Conservation (phyloP, 2,329 filamentous ascomycete species). For the Arthrobotrys sinensis region DNA sequence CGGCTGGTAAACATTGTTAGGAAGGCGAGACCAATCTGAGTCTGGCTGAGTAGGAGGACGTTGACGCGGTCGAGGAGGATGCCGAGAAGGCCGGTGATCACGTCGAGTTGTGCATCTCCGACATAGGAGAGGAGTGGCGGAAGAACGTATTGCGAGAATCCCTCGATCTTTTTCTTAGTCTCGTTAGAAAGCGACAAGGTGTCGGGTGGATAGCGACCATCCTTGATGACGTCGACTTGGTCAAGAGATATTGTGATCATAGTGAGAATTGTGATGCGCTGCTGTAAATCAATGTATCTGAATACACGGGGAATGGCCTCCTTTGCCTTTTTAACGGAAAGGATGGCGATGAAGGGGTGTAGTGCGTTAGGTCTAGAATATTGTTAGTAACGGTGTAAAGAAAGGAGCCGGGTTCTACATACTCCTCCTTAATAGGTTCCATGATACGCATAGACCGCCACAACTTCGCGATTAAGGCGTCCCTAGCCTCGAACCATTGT, state of each 20-base stretch:
- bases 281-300: conserved; percentile 90
- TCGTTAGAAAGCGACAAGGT: conserved; percentile 81
- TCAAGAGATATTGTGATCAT: conserved; percentile 96
- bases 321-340: conserved; percentile 96
- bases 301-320: conserved; percentile 96
- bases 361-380: conserved; percentile 76
- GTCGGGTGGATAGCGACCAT: conserved; percentile 80
- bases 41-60: conserved; percentile 85
- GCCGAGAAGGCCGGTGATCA: conserved; percentile 90
- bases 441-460: conserved; percentile 93
- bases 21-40: conserved; percentile 88
- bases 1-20: conserved; percentile 95
- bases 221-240: conserved; percentile 87
- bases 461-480: conserved; percentile 81
- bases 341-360: conserved; percentile 95
- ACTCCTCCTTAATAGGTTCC: conserved; percentile 79
- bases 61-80: conserved; percentile 86
- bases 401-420: not conserved
- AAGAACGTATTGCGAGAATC: conserved; percentile 90
- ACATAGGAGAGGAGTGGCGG: conserved; percentile 90
- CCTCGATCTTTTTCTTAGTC: conserved; percentile 90
- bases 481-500: conserved; percentile 82
- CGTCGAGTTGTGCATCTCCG: conserved; percentile 89
- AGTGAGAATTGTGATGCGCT: conserved; percentile 93
- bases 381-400: conserved; percentile 46